Percentiles rank a stretch among this genome's conserved stretches.
Evolutionary conservation across 805 yeast species (phyloP).

Genomic region (Pichia insulana): DNA sequence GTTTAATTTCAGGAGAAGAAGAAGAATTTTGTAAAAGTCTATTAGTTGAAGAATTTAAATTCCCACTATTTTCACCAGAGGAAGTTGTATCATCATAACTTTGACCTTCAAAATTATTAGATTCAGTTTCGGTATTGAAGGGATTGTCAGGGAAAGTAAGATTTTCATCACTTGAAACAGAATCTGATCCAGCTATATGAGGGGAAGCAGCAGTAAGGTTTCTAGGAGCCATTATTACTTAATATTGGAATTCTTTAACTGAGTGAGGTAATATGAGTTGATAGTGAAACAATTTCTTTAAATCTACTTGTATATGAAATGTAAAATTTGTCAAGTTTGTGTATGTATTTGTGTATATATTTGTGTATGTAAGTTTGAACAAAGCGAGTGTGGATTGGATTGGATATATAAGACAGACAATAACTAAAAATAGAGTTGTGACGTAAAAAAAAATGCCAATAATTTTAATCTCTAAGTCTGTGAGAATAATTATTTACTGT

Average conservation of each 20-base stretch:
- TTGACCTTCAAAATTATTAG: slow-evolving; percentile 22
- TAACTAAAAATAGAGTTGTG: too few species aligned
- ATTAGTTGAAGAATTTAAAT: slow-evolving; percentile 14
- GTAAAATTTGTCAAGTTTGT: too few species aligned
- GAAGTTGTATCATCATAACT: slow-evolving; percentile 16
- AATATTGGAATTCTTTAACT: too few species aligned
- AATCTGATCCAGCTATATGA: slow-evolving; percentile 20
- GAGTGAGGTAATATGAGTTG: too few species aligned
- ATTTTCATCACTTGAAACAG: slow-evolving; percentile 19
- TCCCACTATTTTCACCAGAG: slow-evolving; percentile 2
- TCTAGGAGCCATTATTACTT: slow-evolving; percentile 25
- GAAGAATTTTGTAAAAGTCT: slow-evolving; percentile 6
- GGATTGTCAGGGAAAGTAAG: slow-evolving; percentile 16
- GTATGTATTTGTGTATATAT: too few species aligned
- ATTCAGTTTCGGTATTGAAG: slow-evolving; percentile 16
- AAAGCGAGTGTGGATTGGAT: background rate
- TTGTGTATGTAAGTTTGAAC: too few species aligned
- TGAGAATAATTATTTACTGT: background rate
- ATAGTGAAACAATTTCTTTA: background rate
- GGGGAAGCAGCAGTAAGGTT: slow-evolving; percentile 29
- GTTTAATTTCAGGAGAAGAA: slow-evolving; percentile 16
- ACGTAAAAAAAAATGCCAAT: too few species aligned
- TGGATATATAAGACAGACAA: too few species aligned
- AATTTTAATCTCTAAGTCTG: too few species aligned
- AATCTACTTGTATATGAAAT: background rate